Conservation (phyloP, 352 stramenopile species). For the Globisporangium paddicum region DNA sequence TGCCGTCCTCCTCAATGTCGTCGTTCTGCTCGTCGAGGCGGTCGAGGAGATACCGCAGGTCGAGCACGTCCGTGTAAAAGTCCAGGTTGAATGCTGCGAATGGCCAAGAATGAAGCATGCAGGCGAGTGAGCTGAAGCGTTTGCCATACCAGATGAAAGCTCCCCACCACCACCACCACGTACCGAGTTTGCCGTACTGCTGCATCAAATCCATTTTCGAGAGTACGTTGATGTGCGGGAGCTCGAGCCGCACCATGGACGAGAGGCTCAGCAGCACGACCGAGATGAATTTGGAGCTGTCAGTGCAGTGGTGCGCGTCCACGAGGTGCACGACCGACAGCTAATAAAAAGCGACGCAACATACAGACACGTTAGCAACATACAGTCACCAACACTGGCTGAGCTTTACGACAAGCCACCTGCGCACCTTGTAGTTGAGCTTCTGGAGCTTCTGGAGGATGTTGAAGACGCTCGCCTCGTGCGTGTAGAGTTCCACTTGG, state of each 20-base stretch:
- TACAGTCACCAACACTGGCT: not conserved
- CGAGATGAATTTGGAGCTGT: constrained; percentile 98
- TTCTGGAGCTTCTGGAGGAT: constrained; percentile 94
- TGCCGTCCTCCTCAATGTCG: constrained; percentile 33
- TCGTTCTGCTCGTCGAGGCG: constrained; percentile 68
- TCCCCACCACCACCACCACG: too few relatives aligned
- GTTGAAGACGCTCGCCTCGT: constrained; percentile 95
- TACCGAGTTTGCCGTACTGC: constrained; percentile 82
- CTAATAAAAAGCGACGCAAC: constrained; percentile 19
- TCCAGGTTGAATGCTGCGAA: constrained; percentile 76
- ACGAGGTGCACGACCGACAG: constrained; percentile 94
- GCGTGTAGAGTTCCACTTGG: constrained; percentile 99
- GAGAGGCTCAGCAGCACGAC: constrained; percentile 95
- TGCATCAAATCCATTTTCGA: constrained; percentile 99
- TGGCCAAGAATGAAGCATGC: too few relatives aligned
- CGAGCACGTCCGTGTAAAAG: constrained; percentile 87
- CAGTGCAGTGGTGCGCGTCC: constrained; percentile 91
- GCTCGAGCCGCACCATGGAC: constrained; percentile 97
- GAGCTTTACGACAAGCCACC: not conserved
- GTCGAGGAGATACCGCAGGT: constrained; percentile 78
- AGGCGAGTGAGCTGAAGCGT: constrained; percentile 2
- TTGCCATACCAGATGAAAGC: not conserved
- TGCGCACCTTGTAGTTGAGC: constrained; percentile 72
- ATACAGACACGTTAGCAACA: not conserved
- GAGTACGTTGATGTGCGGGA: constrained; percentile 98